Base-by-base conservation (phyloP, 371 early-diverging fungal species). In the Apophysomyces sp. region DNA sequence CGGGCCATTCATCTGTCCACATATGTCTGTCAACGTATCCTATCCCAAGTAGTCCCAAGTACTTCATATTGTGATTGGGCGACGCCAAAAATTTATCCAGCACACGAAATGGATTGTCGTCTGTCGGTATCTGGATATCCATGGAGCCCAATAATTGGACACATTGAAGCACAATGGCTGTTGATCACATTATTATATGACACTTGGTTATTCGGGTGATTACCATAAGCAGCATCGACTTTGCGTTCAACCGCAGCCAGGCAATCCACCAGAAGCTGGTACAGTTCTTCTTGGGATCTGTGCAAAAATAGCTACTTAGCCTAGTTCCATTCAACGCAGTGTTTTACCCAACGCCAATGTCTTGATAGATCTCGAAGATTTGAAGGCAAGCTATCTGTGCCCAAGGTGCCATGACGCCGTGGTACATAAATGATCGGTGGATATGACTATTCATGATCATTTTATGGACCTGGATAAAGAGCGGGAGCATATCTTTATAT, bases 331-430 rank as follows among this genome's bases (percentile, higher is more conserved):
- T 11, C 27, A 31, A 21, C 18, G 4, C 21, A 32, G 4, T 11
- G 11, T n/a, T 29, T 63, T 81, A 77, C 79, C 73, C 76, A 28
- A 78, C 71, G 30, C 65, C 72, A 24, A 51, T 28, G 2, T 71
- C 44, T 4, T 63, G 65, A 37, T 71, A 73, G 26, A 59, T 60
- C 13, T 59, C 60, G 27, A 76, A 58, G 3, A 81, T 76, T 32
- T 70, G 55, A 7, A 83, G 55, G 36, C 76, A 74, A 29, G 71
- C 56, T 6, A 83, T 31, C 55, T 83, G 84, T 4, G 79, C 77
- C 83, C 83, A 85, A 3, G 86, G 86, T 1, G 86, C 82, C 7
- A 71, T 68, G 3, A 81, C 78, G 29, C 81, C 81, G 62, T 85
- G 86, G 63, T 78, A 82, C 8, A 62, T 62, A 56, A 70, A 81